Base-by-base conservation (phyloP, 176 grass and related monocot genomes). In the Calamus simplicifolius region DNA sequence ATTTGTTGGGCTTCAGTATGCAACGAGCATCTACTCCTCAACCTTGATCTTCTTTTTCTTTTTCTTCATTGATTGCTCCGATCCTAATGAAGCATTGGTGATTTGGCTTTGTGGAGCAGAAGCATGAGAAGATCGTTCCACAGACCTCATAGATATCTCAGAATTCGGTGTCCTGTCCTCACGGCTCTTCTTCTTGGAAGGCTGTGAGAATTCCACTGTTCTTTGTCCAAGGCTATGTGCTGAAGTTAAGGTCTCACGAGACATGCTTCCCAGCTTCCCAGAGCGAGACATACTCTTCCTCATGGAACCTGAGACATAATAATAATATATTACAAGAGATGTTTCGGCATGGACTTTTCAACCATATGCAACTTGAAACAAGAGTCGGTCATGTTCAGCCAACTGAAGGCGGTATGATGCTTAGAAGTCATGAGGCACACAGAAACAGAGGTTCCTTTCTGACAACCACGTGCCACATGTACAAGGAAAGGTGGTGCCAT, bases 51-150 rank as follows among this genome's bases (percentile, higher is more conserved):
- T 70, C 23, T 70, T 50, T 52, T 76, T 77, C 64, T 69, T 85
- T 29, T 80, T 69, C 83, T 77, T 84, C 52, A 70, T 77, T n/a
- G 77, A 70, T 70, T 77, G 48, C 2, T 59, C 71, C 19, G 59
- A 29, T 31, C 70, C 62, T 0, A 29, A 52, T 5, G 31, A 17
- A 3, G 28, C 65, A 66, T 73, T 73, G 63, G 54, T 73, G 25
- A 38, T 56, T 6, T 68, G 18, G 23, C 23, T 70, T 2, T 62
- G 61, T 17, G 16, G 5, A 4, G 52, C 77, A 43, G n/a, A 59
- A 56, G 73, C 64, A 29, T 71, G 77, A 57, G 73, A 78, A 28
- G 43, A 59, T 55, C 59, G 73, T 51, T 77, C n/a, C 0, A 29
- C 7, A 4, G 66, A 69, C 60, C 73, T 83, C 52, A 29, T 66